Conservation (phyloP, 1,139 yeast genomes). For the Lodderomyces parapsilosis region DNA sequence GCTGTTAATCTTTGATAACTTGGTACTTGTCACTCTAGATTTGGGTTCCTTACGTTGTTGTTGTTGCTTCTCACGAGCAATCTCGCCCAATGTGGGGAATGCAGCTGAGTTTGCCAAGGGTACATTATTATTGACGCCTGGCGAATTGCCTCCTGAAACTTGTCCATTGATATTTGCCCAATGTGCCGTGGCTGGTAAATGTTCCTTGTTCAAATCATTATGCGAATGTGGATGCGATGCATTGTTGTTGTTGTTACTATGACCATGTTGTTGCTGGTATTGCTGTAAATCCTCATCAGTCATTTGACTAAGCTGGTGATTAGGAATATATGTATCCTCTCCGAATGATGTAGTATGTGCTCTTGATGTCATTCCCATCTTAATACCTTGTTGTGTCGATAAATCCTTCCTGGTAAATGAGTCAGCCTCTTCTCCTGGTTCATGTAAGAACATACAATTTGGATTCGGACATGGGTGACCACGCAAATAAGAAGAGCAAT, state of each 20-base stretch:
- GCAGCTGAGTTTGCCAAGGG: slow-evolving; percentile 55
- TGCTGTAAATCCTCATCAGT: slow-evolving; percentile 9
- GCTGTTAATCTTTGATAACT: slow-evolving; percentile 19
- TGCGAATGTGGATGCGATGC: slow-evolving; percentile 4
- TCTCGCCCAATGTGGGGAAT: slow-evolving; percentile 73
- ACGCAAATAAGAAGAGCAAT: slow-evolving; percentile 90
- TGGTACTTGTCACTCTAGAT: slow-evolving; percentile 18
- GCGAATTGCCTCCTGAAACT: slow-evolving; percentile 27
- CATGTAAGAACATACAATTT: slow-evolving; percentile 97
- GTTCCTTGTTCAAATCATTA: slow-evolving; percentile 15
- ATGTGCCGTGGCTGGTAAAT: slow-evolving; percentile 57
- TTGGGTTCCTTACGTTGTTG: slow-evolving; percentile 25
- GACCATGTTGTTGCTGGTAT: slow-evolving; percentile 17
- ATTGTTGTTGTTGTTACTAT: slow-evolving; percentile 3
- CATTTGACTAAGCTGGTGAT: slow-evolving; percentile 5
- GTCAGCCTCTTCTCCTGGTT: slow-evolving; percentile 99
- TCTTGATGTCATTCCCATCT: slow-evolving; percentile 45
- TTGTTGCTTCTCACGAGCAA: slow-evolving; percentile 46
- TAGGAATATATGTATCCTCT: slow-evolving; percentile 7
- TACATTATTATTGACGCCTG: slow-evolving; percentile 35
- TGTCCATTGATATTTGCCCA: slow-evolving; percentile 48
- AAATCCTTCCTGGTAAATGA: slow-evolving; percentile 91
- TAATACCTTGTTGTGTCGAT: slow-evolving; percentile 74
- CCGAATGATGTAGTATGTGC: slow-evolving; percentile 13
- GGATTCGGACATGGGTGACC: slow-evolving; percentile 98